Evolutionary conservation across 2,329 filamentous ascomycete species (phyloP).

Genomic region (Arachnopeziza araneosa): DNA sequence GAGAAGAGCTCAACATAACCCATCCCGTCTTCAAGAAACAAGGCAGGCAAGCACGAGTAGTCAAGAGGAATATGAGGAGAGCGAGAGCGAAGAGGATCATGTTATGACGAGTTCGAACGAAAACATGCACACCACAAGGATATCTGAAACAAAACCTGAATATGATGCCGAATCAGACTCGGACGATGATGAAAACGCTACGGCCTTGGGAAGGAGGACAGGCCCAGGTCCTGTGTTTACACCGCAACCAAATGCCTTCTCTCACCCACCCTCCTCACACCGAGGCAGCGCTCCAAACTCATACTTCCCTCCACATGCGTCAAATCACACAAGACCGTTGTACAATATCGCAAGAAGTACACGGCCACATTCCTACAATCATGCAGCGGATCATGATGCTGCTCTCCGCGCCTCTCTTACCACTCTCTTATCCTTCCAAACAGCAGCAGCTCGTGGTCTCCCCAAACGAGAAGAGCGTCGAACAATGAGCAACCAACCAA

Average conservation of each 20-base stretch:
- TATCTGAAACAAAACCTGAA: background rate
- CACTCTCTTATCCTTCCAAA: conserved; percentile 89
- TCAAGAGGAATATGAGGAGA: conserved; percentile 92
- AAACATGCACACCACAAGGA: conserved; percentile 34
- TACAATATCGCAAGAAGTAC: conserved; percentile 33
- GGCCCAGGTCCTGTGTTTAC: conserved; percentile 56
- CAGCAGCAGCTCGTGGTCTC: conserved; percentile 79
- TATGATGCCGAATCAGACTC: conserved; percentile 35
- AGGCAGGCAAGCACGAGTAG: conserved; percentile 56
- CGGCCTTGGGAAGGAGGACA: conserved; percentile 59
- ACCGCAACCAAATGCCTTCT: conserved; percentile 88
- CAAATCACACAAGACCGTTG: background rate
- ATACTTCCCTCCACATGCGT: background rate
- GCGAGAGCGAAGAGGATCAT: conserved; percentile 80
- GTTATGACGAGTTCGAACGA: conserved; percentile 55
- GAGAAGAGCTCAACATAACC: conserved; percentile 36
- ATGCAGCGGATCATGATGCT: conserved; percentile 86
- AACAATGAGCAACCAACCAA: conserved; percentile 26
- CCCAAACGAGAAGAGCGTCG: conserved; percentile 50
- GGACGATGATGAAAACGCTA: conserved; percentile 71
- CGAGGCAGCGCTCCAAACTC: conserved; percentile 5
- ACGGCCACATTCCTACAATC: conserved; percentile 42
- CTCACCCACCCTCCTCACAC: conserved; percentile 62
- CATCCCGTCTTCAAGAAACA: conserved; percentile 37
- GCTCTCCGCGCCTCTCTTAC: conserved; percentile 90